A percentile compares a stretch with the other conserved stretches of the same genome.
These are phyloP conservation scores for Murraya koenigii DNA, from an alignment of 345 rosid genomes.

Conservation along the genomic window DNA sequence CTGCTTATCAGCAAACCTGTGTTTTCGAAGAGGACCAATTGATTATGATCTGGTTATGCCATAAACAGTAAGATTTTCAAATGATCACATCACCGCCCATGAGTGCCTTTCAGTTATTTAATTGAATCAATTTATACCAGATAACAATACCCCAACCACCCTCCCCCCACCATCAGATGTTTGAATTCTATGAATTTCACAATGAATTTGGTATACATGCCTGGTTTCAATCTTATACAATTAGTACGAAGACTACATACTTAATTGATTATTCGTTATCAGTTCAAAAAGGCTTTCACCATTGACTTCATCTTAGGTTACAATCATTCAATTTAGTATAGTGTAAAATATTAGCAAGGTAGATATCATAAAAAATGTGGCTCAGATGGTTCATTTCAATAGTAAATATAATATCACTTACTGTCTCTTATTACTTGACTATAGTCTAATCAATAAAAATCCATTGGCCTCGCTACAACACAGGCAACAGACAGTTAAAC, in stretches of 20 bases:
- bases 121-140: not conserved
- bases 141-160: not conserved
- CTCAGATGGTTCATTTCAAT: not conserved
- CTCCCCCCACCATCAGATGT: not conserved
- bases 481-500: not conserved
- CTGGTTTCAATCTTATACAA: not conserved
- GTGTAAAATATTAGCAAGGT: not conserved
- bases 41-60: not conserved
- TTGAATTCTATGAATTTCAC: not conserved
- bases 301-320: not conserved
- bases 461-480: not conserved
- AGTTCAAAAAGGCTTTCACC: not conserved
- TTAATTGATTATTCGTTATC: not conserved
- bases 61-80: not conserved
- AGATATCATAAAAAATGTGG: not conserved
- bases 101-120: not conserved
- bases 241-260: not conserved
- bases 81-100: not conserved
- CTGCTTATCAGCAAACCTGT: slow-evolving; percentile 97
- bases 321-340: not conserved
- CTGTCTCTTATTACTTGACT: not conserved
- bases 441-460: not conserved
- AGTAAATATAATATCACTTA: too few relatives aligned
- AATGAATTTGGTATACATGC: not conserved
- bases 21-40: not conserved